Percentiles rank a stretch among this genome's conserved stretches.
Conservation (phyloP, 2,329 filamentous ascomycete genomes). For the Colletotrichum sp. region DNA sequence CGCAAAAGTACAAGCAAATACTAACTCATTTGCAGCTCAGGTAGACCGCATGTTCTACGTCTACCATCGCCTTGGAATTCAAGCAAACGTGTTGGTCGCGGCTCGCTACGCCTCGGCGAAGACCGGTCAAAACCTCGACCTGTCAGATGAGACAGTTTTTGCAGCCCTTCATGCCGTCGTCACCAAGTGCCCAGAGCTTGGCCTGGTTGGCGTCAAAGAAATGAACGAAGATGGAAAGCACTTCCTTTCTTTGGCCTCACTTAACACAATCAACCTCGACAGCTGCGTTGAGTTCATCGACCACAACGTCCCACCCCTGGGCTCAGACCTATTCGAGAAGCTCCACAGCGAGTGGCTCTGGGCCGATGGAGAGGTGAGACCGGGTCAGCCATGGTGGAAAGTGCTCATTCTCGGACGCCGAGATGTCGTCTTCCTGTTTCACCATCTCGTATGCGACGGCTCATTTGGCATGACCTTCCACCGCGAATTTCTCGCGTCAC, state of each 20-base stretch:
- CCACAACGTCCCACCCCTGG: not conserved
- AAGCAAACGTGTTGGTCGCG: conserved; percentile 26
- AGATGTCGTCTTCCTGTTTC: conserved; percentile 11
- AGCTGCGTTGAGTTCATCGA: conserved; percentile 15
- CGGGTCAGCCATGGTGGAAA: conserved; percentile 14
- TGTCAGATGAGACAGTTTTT: conserved; percentile 13
- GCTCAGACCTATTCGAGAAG: not conserved
- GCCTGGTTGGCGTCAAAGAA: conserved; percentile 16
- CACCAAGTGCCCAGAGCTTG: conserved; percentile 20
- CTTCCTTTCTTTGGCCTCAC: not conserved
- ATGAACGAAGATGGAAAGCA: not conserved
- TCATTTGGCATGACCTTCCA: conserved; percentile 13
- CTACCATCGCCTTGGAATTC: conserved; percentile 25
- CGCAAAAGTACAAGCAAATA: not conserved
- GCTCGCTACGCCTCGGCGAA: conserved; percentile 20
- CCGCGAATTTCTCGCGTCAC: conserved; percentile 3
- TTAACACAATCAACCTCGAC: conserved; percentile 4
- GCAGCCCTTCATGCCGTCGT: conserved; percentile 23
- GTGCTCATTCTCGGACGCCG: conserved; percentile 1
- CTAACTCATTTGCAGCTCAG: not conserved
- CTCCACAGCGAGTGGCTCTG: conserved; percentile 8
- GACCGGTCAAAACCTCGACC: not conserved
- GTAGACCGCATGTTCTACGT: conserved; percentile 24
- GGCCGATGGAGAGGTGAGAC: not conserved
- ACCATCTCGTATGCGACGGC: conserved; percentile 17